phyloP scores from a whole-genome alignment of 1,284 basidiomycete genomes.

The Ganoderma sp. region DNA sequence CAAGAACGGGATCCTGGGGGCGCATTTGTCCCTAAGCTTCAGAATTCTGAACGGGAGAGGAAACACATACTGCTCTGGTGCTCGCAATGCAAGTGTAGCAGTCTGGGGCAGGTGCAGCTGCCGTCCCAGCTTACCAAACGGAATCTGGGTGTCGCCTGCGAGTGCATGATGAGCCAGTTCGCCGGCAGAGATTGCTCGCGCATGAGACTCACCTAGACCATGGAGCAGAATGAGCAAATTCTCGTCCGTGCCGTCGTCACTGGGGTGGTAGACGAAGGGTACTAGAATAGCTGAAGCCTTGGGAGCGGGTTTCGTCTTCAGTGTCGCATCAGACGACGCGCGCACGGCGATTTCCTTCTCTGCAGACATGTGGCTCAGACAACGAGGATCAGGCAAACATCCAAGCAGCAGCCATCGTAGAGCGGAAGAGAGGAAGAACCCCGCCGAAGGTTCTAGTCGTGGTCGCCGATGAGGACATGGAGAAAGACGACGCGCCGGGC shows the following conservation, averaged over 20 bases:
- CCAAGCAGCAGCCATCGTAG: not conserved
- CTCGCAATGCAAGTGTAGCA: slow-evolving; percentile 80
- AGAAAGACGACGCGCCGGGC: slow-evolving; percentile 2
- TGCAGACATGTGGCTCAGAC: slow-evolving; percentile 15
- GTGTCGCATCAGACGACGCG: slow-evolving; percentile 29
- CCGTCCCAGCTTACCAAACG: slow-evolving; percentile 77
- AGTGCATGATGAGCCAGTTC: not conserved
- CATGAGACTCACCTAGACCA: slow-evolving; percentile 70
- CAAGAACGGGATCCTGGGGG: slow-evolving; percentile 75
- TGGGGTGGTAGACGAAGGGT: slow-evolving; percentile 68
- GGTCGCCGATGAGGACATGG: slow-evolving; percentile 7
- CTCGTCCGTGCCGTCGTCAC: slow-evolving; percentile 83
- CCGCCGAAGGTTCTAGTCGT: slow-evolving; percentile 17
- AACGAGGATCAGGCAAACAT: not conserved
- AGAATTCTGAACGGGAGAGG: no score
- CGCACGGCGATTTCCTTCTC: slow-evolving; percentile 26
- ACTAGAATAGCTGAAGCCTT: slow-evolving; percentile 52
- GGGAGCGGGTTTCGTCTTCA: slow-evolving; percentile 60
- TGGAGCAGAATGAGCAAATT: slow-evolving; percentile 89
- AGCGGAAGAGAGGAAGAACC: not conserved
- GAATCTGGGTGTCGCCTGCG: slow-evolving; percentile 80
- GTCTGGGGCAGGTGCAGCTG: slow-evolving; percentile 86
- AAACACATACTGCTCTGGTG: slow-evolving; percentile 66
- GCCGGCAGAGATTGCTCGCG: no score
- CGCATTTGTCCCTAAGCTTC: not conserved